A percentile compares a stretch with the other conserved stretches of the same genome.
Conservation (phyloP, 2,329 filamentous ascomycete species). For the Alternaria hordeiaustralica region DNA sequence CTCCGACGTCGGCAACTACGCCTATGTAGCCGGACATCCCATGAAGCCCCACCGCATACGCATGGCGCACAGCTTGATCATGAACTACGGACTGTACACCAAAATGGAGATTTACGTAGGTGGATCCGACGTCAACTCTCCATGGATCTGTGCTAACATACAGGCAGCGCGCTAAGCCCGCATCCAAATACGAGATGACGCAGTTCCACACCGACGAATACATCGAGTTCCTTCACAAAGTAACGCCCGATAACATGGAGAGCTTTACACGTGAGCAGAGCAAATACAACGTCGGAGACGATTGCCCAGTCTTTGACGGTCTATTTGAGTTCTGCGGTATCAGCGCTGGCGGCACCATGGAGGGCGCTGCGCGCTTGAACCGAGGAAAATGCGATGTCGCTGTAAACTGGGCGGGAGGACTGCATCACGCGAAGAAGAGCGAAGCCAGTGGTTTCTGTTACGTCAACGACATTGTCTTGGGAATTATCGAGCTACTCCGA, state of each 20-base stretch:
- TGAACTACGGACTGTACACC: conserved; percentile 77
- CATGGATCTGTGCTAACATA: conserved; percentile 13
- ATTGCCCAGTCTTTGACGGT: conserved; percentile 71
- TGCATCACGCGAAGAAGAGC: conserved; percentile 94
- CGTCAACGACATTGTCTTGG: conserved; percentile 95
- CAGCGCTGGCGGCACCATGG: conserved; percentile 73
- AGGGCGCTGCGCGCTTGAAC: conserved; percentile 72
- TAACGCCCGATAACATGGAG: conserved; percentile 99
- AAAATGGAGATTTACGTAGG: conserved; percentile 74
- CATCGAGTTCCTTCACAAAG: conserved; percentile 77
- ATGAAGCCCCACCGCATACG: conserved; percentile 74
- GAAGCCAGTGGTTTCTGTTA: conserved; percentile 98
- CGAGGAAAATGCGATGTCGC: conserved; percentile 72
- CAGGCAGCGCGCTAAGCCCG: conserved; percentile 52
- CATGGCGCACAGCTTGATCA: conserved; percentile 69
- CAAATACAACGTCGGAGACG: conserved; percentile 71
- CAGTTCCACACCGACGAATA: conserved; percentile 77
- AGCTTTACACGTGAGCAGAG: conserved; percentile 88
- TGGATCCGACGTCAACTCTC: conserved; percentile 3
- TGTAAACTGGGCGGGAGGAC: conserved; percentile 77
- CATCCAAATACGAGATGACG: conserved; percentile 74
- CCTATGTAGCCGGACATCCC: conserved; percentile 79
- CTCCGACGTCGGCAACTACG: conserved; percentile 97
- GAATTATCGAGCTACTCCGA: conserved; percentile 85
- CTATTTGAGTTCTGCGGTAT: conserved; percentile 75